These are phyloP conservation scores for Mallotus japonicus DNA, from an alignment of 441 rosid species.

Conservation along the genomic window DNA sequence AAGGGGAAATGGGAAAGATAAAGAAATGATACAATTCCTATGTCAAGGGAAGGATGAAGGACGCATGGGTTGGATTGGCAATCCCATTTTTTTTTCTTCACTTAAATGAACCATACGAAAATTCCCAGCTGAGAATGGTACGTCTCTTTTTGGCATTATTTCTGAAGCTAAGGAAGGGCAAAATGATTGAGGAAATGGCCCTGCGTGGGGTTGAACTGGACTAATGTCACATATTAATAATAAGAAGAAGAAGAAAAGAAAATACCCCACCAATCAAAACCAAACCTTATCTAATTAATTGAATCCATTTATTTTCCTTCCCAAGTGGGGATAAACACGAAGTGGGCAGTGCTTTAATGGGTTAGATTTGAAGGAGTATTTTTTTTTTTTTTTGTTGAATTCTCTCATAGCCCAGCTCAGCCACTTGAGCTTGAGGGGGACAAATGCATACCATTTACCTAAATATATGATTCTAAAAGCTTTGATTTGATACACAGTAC, in stretches of 20 bases:
- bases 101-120: background rate
- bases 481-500: background rate
- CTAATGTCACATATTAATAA: conserved; percentile 33
- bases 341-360: conserved; percentile 25
- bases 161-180: conserved; percentile 27
- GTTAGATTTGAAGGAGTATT: conserved; percentile 9
- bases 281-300: conserved; percentile 34
- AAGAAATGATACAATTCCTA: background rate
- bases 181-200: conserved; percentile 33
- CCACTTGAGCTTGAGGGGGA: conserved; percentile 23
- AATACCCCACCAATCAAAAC: conserved; percentile 25
- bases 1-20: background rate
- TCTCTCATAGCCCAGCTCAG: conserved; percentile 14
- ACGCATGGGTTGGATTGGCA: background rate
- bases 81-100: background rate
- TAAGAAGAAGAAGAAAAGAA: background rate
- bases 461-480: conserved; percentile 16
- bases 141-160: conserved; percentile 37
- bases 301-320: background rate
- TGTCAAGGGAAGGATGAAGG: background rate
- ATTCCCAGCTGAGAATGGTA: conserved; percentile 15
- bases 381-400: background rate
- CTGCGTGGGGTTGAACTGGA: conserved; percentile 41
- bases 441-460: conserved; percentile 23
- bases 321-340: conserved; percentile 27